Percentiles rank a stretch among this genome's conserved stretches.
These are phyloP conservation scores for Mucor lusitanicus DNA, from an alignment of 371 early-diverging fungal genomes.

Conservation along the genomic window DNA sequence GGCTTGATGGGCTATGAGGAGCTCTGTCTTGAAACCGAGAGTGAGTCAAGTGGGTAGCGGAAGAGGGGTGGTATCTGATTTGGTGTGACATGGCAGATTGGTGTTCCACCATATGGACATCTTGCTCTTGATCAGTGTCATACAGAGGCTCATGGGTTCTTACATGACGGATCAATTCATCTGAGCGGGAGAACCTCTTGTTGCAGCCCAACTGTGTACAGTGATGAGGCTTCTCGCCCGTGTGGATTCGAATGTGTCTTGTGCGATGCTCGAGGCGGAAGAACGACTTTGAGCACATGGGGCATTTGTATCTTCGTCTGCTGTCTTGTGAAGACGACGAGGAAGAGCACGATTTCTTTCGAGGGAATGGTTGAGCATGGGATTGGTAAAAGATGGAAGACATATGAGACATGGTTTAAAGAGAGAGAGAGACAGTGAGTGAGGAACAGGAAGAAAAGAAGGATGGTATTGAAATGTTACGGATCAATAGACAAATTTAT, in stretches of 20 bases:
- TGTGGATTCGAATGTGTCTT: conserved; percentile 81
- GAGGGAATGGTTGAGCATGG: background rate
- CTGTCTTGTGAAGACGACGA: background rate
- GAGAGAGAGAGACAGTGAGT: background rate
- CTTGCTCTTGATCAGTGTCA: background rate
- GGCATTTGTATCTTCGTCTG: conserved; percentile 60
- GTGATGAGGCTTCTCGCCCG: conserved; percentile 80
- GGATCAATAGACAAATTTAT: background rate
- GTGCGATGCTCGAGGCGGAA: conserved; percentile 67
- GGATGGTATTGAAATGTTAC: background rate
- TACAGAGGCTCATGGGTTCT: conserved; percentile 47
- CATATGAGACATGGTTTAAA: background rate
- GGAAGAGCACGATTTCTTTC: background rate
- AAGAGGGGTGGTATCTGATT: background rate
- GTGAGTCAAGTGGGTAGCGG: background rate
- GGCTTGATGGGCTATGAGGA: background rate
- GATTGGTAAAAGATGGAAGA: conserved; percentile 10
- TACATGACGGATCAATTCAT: conserved; percentile 63
- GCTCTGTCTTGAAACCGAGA: background rate
- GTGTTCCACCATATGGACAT: background rate
- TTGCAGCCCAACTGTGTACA: conserved; percentile 68
- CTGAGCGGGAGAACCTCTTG: conserved; percentile 75
- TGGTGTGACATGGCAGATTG: background rate
- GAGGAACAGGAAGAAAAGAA: background rate
- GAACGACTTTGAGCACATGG: conserved; percentile 63